These are phyloP conservation scores for Wickerhamomyces subpelliculosus DNA, from an alignment of 805 yeast species.

Conservation along the genomic window DNA sequence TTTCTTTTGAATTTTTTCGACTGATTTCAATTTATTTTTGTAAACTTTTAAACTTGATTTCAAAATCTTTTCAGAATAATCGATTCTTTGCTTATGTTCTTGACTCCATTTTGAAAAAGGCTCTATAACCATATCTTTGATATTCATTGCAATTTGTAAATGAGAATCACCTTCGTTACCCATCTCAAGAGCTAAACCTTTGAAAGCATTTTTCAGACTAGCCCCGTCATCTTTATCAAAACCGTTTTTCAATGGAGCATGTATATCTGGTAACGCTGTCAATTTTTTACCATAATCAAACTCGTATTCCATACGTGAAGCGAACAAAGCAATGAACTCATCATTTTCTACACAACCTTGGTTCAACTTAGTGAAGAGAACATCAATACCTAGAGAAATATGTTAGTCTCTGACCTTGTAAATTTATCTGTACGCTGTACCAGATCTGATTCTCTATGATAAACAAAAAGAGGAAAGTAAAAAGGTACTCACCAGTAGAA, in stretches of 20 bases:
- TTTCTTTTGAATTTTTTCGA: slow-evolving; percentile 52
- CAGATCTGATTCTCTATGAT: too few relatives aligned
- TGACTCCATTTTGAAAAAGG: slow-evolving; percentile 74
- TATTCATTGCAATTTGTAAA: slow-evolving; percentile 52
- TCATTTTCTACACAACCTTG: slow-evolving; percentile 67
- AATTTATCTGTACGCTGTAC: background rate
- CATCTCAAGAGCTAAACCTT: slow-evolving; percentile 49
- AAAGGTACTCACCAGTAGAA: slow-evolving; percentile 33
- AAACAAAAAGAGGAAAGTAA: background rate
- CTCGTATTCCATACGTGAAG: slow-evolving; percentile 69
- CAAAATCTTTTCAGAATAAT: slow-evolving; percentile 50
- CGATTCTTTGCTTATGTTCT: slow-evolving; percentile 64
- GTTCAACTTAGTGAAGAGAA: slow-evolving; percentile 44
- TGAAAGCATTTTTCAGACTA: slow-evolving; percentile 55
- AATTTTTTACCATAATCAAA: slow-evolving; percentile 55
- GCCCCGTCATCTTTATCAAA: slow-evolving; percentile 56
- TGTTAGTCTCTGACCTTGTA: background rate
- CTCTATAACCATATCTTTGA: slow-evolving; percentile 50
- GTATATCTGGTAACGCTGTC: slow-evolving; percentile 28
- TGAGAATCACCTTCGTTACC: slow-evolving; percentile 52
- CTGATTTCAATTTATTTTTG: slow-evolving; percentile 36
- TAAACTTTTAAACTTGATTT: slow-evolving; percentile 44
- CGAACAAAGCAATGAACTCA: slow-evolving; percentile 58
- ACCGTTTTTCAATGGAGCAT: slow-evolving; percentile 32
- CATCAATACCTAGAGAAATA: slow-evolving; percentile 33